These are phyloP conservation scores for Gentiana macrophylla DNA, from an alignment of 257 asterid species.

Conservation along the genomic window DNA sequence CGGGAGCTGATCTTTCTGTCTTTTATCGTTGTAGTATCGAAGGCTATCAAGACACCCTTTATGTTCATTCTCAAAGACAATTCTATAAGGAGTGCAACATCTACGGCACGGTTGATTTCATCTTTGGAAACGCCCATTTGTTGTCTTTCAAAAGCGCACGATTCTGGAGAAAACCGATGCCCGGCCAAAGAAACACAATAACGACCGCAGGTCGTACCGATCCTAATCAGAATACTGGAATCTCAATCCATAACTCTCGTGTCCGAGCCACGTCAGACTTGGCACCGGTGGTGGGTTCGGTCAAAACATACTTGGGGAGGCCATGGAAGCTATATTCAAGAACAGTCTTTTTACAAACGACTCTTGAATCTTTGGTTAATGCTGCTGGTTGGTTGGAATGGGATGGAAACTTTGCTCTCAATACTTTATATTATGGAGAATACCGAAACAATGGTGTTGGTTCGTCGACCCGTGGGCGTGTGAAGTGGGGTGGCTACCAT, in stretches of 20 bases:
- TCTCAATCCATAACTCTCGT: constrained; percentile 44
- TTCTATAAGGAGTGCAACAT: constrained; percentile 50
- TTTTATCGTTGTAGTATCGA: constrained; percentile 51
- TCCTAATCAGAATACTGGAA: constrained; percentile 62
- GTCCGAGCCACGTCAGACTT: constrained; percentile 41
- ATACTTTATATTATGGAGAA: constrained; percentile 57
- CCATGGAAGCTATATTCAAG: constrained; percentile 67
- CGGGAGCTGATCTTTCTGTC: constrained; percentile 52
- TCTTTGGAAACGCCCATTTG: constrained; percentile 60
- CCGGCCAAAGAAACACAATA: constrained; percentile 25
- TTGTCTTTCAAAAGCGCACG: constrained; percentile 57
- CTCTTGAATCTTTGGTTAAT: constrained; percentile 30
- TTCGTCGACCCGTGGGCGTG: constrained; percentile 34
- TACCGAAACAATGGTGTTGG: constrained; percentile 52
- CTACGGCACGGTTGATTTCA: constrained; percentile 63
- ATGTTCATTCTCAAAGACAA: constrained; percentile 61
- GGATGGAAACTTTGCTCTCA: constrained; percentile 44
- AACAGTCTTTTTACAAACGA: constrained; percentile 38
- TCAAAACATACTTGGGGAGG: constrained; percentile 38
- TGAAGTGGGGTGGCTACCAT: constrained; percentile 46
- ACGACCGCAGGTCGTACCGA: constrained; percentile 66
- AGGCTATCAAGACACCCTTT: constrained; percentile 71
- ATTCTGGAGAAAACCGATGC: constrained; percentile 46
- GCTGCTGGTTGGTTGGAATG: constrained; percentile 73
- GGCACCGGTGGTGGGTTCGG: constrained; percentile 21